Conservation (phyloP, 1,284 basidiomycete species). For the Entoloma clypeatum region DNA sequence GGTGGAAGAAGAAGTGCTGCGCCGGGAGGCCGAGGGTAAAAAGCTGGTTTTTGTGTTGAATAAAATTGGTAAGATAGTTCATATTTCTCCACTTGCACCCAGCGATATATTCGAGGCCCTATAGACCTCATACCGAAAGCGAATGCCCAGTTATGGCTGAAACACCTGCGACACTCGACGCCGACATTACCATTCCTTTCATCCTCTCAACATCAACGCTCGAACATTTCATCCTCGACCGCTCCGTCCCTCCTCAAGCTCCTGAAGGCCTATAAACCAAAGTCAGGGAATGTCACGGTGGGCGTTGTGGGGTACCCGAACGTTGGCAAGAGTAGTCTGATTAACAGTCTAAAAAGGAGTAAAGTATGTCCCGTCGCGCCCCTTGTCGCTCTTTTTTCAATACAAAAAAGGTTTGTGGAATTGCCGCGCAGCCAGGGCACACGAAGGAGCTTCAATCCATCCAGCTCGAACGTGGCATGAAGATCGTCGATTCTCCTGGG, state of each 20-base stretch:
- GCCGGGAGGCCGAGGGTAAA: constrained; percentile 83
- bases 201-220: constrained; percentile 81
- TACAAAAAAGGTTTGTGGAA: constrained; percentile 69
- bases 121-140: constrained; percentile 85
- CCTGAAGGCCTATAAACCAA: constrained; percentile 88
- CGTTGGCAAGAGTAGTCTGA: constrained; percentile 94
- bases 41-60: constrained; percentile 87
- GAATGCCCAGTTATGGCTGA: constrained; percentile 90
- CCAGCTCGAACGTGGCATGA: constrained; percentile 88
- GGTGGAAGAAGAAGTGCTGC: constrained; percentile 87
- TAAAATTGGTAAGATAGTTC: constrained; percentile 73
- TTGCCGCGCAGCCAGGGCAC: constrained; percentile 94
- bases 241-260: constrained; percentile 83
- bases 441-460: constrained; percentile 94
- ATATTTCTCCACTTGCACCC: neutral
- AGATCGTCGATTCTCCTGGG: constrained; percentile 94
- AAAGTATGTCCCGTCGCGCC: constrained; percentile 54
- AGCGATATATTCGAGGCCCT: constrained; percentile 11
- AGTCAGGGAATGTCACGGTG: constrained; percentile 75
- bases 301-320: constrained; percentile 98
- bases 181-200: constrained; percentile 95
- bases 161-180: constrained; percentile 85
- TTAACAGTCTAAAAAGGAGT: constrained; percentile 90
- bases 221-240: constrained; percentile 72
- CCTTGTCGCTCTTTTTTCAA: constrained; percentile 30